Evolutionary conservation across 192 early-diverging fungal species (phyloP).

Genomic region (Jimgerdemannia flammicorona): DNA sequence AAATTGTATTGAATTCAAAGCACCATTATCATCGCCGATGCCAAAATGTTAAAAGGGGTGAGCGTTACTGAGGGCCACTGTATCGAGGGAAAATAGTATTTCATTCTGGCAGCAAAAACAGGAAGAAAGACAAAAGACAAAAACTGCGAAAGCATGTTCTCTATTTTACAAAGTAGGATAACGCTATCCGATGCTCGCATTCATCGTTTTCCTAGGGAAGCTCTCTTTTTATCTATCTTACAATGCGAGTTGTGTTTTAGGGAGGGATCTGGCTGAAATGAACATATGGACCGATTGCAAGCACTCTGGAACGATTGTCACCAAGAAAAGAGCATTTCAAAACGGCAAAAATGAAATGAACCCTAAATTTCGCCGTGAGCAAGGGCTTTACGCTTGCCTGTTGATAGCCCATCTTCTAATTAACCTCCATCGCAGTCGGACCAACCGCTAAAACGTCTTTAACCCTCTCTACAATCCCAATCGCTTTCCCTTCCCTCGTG

Average conservation of each 20-base stretch:
- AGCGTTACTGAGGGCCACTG: too few species aligned
- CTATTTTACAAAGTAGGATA: too few species aligned
- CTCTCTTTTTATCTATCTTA: conserved; percentile 4
- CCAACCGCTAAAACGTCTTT: neutral
- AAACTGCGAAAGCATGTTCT: too few species aligned
- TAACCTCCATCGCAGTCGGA: neutral
- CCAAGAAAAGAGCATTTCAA: neutral
- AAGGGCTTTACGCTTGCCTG: neutral
- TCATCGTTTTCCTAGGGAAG: neutral
- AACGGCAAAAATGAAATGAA: neutral
- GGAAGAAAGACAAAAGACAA: too few species aligned
- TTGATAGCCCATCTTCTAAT: neutral
- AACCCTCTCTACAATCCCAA: neutral
- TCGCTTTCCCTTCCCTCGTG: neutral
- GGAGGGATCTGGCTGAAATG: neutral
- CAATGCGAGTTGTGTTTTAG: conserved; percentile 1
- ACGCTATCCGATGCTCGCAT: too few species aligned
- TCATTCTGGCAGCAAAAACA: too few species aligned
- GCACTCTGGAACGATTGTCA: too few species aligned
- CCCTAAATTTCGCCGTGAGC: neutral
- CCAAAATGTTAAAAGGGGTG: too few species aligned
- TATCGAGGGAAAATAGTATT: too few species aligned
- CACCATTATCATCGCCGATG: too few species aligned
- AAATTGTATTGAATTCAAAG: too few species aligned
- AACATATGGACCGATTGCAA: neutral